Base-by-base conservation (phyloP, 108 stramenopile genomes). In the Mediolabrus comicus region DNA sequence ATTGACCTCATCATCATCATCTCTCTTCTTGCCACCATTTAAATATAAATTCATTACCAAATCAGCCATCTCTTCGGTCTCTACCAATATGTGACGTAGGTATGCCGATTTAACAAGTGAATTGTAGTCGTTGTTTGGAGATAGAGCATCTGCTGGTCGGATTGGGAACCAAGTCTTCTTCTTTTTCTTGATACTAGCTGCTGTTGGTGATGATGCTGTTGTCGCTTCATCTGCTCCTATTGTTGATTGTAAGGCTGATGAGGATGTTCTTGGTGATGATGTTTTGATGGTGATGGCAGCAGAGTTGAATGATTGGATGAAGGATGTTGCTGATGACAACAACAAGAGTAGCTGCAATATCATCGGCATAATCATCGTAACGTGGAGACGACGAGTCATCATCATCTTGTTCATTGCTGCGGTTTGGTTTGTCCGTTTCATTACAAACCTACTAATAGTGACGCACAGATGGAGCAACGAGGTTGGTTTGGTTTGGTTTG, bases 41-140 rank as follows among this genome's bases (percentile, higher is more conserved):
- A 88, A 52, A 62, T 83, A 84, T 19, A 77, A 34, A 19, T 81
- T 57, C 67, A 89, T 14, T 13, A 72, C 83, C 16, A 86, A 57
- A 54, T 86, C 69, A 9, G 87, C 90, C 77, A 91, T 76, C 62
- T 88, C 87, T 34, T 87, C 65, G 13, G 92, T 84, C 39, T 89
- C 88, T 30, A 94, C 80, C 24, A 94, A 60, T 51, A 91, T 74
- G 60, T 94, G 92, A 26, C 84, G 77, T 26, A 84, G n/a, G 38
- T 69, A 82, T 13, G 73, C 77, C 35, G 65, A 35, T 30, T 68
- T 49, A 1, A 82, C 81, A 19, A 82, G 43, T 13, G 71, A 53
- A 26, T 84, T 31, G 67, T 84, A 84, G 27, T 82, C 75, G 34
- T 69, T 76, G 43, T n/a, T n/a, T 13, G 72, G 65, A n/a, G 63